Percentiles rank a stretch among this genome's conserved stretches.
phyloP scores from a whole-genome alignment of 441 rosid genomes.

The Omphalea diandra region DNA sequence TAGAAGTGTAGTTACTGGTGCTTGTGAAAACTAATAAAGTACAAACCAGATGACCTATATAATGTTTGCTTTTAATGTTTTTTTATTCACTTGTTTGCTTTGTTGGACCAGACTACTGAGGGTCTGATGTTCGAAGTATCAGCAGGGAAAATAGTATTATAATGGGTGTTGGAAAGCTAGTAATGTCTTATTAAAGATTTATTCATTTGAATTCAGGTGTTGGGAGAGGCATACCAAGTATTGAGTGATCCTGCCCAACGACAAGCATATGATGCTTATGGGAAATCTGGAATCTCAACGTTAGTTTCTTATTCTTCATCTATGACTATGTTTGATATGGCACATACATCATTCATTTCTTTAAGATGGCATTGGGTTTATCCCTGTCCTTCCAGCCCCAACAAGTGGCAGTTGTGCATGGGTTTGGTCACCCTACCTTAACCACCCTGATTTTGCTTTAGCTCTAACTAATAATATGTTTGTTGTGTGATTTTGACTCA shows the following conservation, averaged over 20 bases:
- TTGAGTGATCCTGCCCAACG: slow-evolving; percentile 87
- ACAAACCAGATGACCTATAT: background rate
- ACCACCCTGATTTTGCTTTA: background rate
- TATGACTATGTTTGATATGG: slow-evolving; percentile 21
- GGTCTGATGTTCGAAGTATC: background rate
- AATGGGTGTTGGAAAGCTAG: background rate
- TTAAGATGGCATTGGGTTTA: background rate
- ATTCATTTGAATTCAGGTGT: slow-evolving; percentile 47
- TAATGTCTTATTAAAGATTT: slow-evolving; percentile 15
- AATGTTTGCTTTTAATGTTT: background rate
- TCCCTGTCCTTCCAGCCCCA: background rate
- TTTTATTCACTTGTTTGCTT: background rate
- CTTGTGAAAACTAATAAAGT: background rate
- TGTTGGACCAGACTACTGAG: background rate
- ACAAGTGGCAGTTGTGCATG: background rate
- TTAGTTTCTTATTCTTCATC: slow-evolving; percentile 50
- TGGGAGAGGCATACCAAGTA: slow-evolving; percentile 99
- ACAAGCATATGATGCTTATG: slow-evolving; percentile 87
- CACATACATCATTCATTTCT: slow-evolving; percentile 2
- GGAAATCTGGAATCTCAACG: slow-evolving; percentile 96
- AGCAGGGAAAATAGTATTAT: background rate
- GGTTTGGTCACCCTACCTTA: background rate
- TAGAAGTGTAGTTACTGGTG: background rate
- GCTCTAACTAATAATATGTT: background rate
- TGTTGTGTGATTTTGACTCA: background rate